A percentile compares a stretch with the other conserved stretches of the same genome.
These are phyloP conservation scores for Parathielavia hyrcaniae DNA, from an alignment of 495 filamentous ascomycete genomes.

Conservation along the genomic window DNA sequence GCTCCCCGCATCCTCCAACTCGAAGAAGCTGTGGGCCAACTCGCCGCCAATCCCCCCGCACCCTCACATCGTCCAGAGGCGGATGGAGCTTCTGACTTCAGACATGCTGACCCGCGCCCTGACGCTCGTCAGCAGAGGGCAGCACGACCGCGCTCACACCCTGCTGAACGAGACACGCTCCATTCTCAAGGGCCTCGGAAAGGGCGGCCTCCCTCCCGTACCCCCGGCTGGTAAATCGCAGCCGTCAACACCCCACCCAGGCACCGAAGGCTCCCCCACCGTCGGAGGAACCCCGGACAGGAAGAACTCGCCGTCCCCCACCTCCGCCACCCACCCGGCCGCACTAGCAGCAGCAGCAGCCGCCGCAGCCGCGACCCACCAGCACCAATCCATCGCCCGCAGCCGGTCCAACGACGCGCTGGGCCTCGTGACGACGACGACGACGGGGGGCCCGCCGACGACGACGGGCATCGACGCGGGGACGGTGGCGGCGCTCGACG, in stretches of 20 bases:
- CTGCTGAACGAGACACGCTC: conserved; percentile 87
- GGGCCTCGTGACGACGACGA: conserved; percentile 46
- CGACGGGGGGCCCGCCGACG: conserved; percentile 62
- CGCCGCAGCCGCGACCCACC: no score
- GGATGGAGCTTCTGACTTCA: conserved; percentile 96
- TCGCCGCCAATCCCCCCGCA: conserved; percentile 90
- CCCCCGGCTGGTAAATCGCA: conserved; percentile 40
- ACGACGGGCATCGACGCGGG: conserved; percentile 66
- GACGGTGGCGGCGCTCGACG: conserved; percentile 81
- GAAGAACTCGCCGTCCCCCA: conserved; percentile 47
- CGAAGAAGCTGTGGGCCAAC: conserved; percentile 56
- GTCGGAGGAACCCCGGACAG: conserved; percentile 42
- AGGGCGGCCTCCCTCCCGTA: conserved; percentile 90
- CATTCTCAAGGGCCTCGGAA: conserved; percentile 92
- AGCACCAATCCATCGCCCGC: conserved; percentile 27
- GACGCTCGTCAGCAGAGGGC: conserved; percentile 82
- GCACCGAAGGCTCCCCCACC: conserved; percentile 42
- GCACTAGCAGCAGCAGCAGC: conserved; percentile 1
- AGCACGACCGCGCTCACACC: conserved; percentile 89
- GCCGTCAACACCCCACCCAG: conserved; percentile 43
- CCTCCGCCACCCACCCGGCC: conserved; percentile 40
- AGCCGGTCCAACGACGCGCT: conserved; percentile 43
- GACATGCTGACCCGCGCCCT: conserved; percentile 95
- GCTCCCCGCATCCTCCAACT: conserved; percentile 67
- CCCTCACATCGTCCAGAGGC: conserved; percentile 88